Evolutionary conservation across 768 basidiomycete genomes (phyloP), one percentile per base, ranked within the genome.

Genomic region (Omphalotus guepiniiformis): DNA sequence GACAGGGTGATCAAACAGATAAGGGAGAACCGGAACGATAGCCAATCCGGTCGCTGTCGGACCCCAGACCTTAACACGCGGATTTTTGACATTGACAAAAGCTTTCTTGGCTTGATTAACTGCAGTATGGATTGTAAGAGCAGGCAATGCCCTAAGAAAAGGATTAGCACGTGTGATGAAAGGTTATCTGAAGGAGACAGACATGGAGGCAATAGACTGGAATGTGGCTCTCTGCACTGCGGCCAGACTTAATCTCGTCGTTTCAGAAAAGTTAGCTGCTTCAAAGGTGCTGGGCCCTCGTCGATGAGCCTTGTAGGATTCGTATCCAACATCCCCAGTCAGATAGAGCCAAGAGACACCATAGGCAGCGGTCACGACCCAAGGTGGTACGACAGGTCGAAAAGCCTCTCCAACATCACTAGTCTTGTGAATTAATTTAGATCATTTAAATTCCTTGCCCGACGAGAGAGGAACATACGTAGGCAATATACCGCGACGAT

Each of bases 381-480:
- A 74, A 1, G 89, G 83, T 29, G 79, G 78, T 3, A 89, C 83
- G 28, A 91, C 78, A 2, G 88, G 88, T 8, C 89, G 72, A 61
- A 91, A 90, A 1, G 88, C 84, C 65, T 91, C 89, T 38, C 89
- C 89, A 21, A 90, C 69, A 58, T 89, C 88, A 66, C 85, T 87
- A 35, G 85, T 88, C 84, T 87, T 23, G 57, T 29, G 42, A 42
- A 27, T 50, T 19, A 47, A 35, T 55, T 27, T 42, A 19, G 44
- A 51, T 54, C 63, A 60, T 51, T 55, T 52, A 51, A 49, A 42
- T 47, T 13, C 49, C 25, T 16, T 26, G 28, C 35, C 12, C 38
- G 23, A 40, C 28, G 16, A 30, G 25, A 27, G 42, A 29, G 28
- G 39, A 42, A 67, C 75, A 50, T 69, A 85, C 85, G 66, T 89